phyloP scores from a whole-genome alignment of 2,329 filamentous ascomycete genomes.

The Alternaria viburni region DNA sequence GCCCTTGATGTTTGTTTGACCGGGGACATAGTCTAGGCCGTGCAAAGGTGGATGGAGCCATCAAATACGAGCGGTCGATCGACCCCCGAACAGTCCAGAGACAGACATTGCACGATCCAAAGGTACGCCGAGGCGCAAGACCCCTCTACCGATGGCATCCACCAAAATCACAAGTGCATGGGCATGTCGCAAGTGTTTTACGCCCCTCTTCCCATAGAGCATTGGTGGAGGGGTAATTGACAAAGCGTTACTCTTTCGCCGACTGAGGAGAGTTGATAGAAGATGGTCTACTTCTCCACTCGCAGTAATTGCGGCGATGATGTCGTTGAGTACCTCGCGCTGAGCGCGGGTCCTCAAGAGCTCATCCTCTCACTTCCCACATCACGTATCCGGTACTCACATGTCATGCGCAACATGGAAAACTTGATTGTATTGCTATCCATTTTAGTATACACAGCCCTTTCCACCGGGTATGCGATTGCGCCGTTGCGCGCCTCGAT shows the following conservation, averaged over 20 bases:
- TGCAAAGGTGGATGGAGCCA: not conserved
- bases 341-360: not conserved
- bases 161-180: not conserved
- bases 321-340: not conserved
- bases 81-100: not conserved
- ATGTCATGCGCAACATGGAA: not conserved
- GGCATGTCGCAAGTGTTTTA: slow-evolving; percentile 48
- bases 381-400: slow-evolving; percentile 1
- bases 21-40: not conserved
- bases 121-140: not conserved
- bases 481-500: not conserved
- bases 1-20: not conserved
- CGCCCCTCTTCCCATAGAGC: slow-evolving; percentile 39
- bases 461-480: not conserved
- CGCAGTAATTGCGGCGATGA: slow-evolving; percentile 34
- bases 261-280: slow-evolving; percentile 39
- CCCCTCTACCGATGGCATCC: not conserved
- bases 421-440: slow-evolving; percentile 8
- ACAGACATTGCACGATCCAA: not conserved
- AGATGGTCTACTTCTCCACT: slow-evolving; percentile 37
- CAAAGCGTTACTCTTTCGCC: slow-evolving; percentile 48
- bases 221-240: slow-evolving; percentile 48
- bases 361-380: not conserved
- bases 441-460: slow-evolving; percentile 3
- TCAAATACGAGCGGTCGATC: not conserved